Base-by-base conservation (phyloP, 495 filamentous ascomycete genomes). In the Penicillium fimorum region DNA sequence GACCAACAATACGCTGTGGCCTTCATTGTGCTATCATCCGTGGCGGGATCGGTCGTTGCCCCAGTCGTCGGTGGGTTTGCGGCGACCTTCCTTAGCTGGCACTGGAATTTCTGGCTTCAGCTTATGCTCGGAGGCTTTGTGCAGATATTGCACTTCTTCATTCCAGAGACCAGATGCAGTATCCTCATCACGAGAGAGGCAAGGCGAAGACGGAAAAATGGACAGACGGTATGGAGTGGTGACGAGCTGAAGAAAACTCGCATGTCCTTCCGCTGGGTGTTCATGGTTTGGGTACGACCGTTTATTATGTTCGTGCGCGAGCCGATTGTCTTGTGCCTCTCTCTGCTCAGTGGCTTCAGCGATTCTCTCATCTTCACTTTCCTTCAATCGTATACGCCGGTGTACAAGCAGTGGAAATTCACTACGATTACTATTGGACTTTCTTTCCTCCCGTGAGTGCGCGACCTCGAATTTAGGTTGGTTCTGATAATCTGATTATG, bases 321-420 rank as follows among this genome's bases (percentile, higher is more conserved):
- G 62, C 86, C 88, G 0, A 92, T 92, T 58, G 89, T 91, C 9
- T 70, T 90, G 4, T 81, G 73, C 37, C 74, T 92, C 0, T 89
- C 87, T 0, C 71, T 91, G 12, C 82, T 91, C 35, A 87, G 82
- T 48, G 88, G 89, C 11, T 91, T 91, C 75, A 84, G 81, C 41
- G 89, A 91, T 58, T 85, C 88, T n/a, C 77, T 93, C 33, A 87
- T 93, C 68, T 91, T 90, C 75, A 89, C 85, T 66, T 89, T 88
- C 71, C 81, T 91, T 55, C 83, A 90, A 61, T 85, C 82, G 0
- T 87, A 88, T 64, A 67, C 64, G 1, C 76, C 83, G 8, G 86
- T 90, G 29, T 91, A 86, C 65, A 66, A 78, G 47, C 83, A 86
- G 57, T 91, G 85, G 84, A 59, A 65, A 15, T 91, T 90, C 59